Evolutionary conservation across 148 eudicot species (phyloP), one percentile per base, ranked within the genome.

Genomic region (Chenopodium album): DNA sequence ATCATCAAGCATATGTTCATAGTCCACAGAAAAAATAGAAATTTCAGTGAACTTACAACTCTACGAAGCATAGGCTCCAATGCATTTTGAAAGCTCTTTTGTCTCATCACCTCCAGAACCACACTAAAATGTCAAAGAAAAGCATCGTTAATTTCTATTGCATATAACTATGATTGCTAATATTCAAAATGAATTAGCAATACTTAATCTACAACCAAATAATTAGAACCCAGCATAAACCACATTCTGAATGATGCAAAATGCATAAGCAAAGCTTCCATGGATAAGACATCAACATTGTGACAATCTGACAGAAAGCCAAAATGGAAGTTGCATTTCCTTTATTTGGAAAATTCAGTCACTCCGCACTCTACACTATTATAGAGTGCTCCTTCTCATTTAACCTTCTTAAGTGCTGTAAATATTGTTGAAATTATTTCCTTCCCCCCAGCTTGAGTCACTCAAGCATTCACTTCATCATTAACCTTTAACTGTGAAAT

Each of bases 41-140:
- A 23, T 71, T 82, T 41, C 32, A 48, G 68, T 9, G 84, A 44
- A 88, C 94, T 92, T 90, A 92, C 94, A 79, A 92, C 92, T 89
- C 77, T 84, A 50, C 94, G 94, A 85, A 92, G 85, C 79, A 91
- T 86, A 71, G 88, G 88, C 86, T 83, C 88, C 80, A 84, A 80
- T 26, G 77, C 77, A 76, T 79, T 87, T 82, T 90, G 91, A 46
- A 92, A 80, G 78, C 79, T 83, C 26, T 82, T 88, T 79, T 85
- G 78, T 47, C 70, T 83, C 88, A 91, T 87, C 84, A 84, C 90
- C 85, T 91, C 94, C 82, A 79, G 85, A 64, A 91, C 88, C 82
- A 88, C 91, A 80, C 94, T 92, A 56, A 56, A 56, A 56, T 4
- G 22, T 56, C 22, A 56, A 56, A 56, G 22, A 3, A 56, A 12